Base-by-base conservation (phyloP, 2,329 filamentous ascomycete species). In the Ophiostoma ips region DNA sequence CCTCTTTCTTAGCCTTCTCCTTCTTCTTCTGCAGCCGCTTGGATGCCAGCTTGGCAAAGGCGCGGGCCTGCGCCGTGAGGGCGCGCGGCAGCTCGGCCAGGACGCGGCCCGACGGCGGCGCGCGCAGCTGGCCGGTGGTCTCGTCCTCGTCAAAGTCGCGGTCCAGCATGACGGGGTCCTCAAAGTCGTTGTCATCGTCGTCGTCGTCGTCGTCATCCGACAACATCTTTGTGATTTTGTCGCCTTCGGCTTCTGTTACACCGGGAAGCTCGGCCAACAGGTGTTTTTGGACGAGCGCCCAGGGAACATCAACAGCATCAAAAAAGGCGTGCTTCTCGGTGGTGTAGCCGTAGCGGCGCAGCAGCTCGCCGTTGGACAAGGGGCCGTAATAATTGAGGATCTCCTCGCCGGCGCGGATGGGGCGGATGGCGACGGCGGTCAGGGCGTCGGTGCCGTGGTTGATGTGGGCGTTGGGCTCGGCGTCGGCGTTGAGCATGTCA, bases 331-430 rank as follows among this genome's bases (percentile, higher is more conserved):
- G 89, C 56, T 81, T 82, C 28, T 76, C 67, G 0, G 87, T 90
- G n/a, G 88, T 79, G 59, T 94, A 95, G 16, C 89, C 89, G 58
- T 95, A 94, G 13, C 88, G 75, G 34, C 89, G 74, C 11, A 95
- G 72, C 8, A 95, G 70, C 60, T 95, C 88, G 1, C 84, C 83
- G 52, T 85, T 84, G 10, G 87, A 84, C 3, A 94, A 76, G 6
- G 87, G 81, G 0, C 89, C 89, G 57, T 94, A 94, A 62, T 94
- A 89, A 62, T 94, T 94, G 61, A 89, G 77, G 16, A 95, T 77
- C 63, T 94, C 84, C 50, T 87, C 77, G 6, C 84, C 84, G 0
- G 76, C 73, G 21, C 65, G 66, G 58, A 95, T 87, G 1, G 75
- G 66, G 40, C 80, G 77, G 52, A 89, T 70, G 0, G 84, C 72